These are phyloP conservation scores for Kazachstania sp. DNA, from an alignment of 1,139 yeast genomes.

Conservation along the genomic window DNA sequence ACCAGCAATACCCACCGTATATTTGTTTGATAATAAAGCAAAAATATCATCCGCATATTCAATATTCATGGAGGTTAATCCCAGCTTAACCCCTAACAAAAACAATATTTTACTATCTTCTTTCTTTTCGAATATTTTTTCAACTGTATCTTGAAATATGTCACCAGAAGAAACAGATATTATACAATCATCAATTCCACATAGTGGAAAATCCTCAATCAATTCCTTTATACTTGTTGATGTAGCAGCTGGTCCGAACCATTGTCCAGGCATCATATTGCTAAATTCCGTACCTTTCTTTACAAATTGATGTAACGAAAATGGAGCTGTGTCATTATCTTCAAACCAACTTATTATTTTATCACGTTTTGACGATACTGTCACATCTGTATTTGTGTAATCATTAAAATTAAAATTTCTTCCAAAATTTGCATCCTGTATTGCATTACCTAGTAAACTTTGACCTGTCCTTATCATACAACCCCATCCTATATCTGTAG, in stretches of 20 bases:
- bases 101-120: slow-evolving; percentile 43
- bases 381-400: slow-evolving; percentile 3
- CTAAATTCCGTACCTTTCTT: slow-evolving; percentile 56
- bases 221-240: slow-evolving; percentile 53
- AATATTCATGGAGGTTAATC: slow-evolving; percentile 65
- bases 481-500: slow-evolving; percentile 97
- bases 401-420: slow-evolving; percentile 38
- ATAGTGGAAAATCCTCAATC: slow-evolving; percentile 34
- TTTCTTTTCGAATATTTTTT: slow-evolving; percentile 15
- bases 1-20: slow-evolving; percentile 90
- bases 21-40: slow-evolving; percentile 45
- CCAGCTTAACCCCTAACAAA: slow-evolving; percentile 72
- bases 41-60: slow-evolving; percentile 67
- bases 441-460: slow-evolving; percentile 73
- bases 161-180: slow-evolving; percentile 64
- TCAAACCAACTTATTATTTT: slow-evolving; percentile 47
- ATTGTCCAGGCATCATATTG: slow-evolving; percentile 82
- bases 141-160: slow-evolving; percentile 54
- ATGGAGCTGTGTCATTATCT: slow-evolving; percentile 57
- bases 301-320: slow-evolving; percentile 80
- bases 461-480: slow-evolving; percentile 97
- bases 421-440: slow-evolving; percentile 41
- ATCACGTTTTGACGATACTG: slow-evolving; percentile 25
- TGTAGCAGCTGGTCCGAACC: slow-evolving; percentile 98
- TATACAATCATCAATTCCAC: slow-evolving; percentile 45